Percentiles rank a stretch among this genome's conserved stretches.
These are phyloP conservation scores for Castanea sativa DNA, from an alignment of 306 rosid species.

Conservation along the genomic window DNA sequence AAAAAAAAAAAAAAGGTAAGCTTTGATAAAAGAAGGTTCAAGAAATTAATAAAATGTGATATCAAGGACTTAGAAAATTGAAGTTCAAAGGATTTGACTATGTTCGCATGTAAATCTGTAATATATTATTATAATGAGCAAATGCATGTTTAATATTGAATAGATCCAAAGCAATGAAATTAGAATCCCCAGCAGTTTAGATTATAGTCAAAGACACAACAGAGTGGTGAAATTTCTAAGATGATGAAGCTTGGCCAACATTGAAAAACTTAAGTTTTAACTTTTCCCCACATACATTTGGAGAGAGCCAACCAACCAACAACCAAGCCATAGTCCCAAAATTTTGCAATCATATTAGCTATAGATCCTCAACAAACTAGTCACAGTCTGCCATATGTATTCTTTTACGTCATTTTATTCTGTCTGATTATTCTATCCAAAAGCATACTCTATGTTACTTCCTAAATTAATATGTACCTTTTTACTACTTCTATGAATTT, in stretches of 20 bases:
- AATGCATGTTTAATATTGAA: background rate
- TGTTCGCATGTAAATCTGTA: background rate
- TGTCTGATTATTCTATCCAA: no score
- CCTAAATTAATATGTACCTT: no score
- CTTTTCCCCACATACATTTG: background rate
- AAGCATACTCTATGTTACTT: no score
- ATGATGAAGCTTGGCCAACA: background rate
- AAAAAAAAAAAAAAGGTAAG: background rate
- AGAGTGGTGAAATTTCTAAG: background rate
- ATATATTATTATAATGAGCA: background rate
- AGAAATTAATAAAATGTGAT: constrained; percentile 9
- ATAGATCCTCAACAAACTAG: no score
- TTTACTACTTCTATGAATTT: no score
- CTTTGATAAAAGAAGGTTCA: constrained; percentile 15
- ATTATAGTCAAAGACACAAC: background rate
- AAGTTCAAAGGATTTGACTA: constrained; percentile 16
- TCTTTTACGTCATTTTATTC: no score
- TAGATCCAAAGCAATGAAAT: background rate
- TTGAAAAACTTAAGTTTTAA: background rate
- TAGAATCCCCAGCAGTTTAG: constrained; percentile 3
- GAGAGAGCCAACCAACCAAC: no score
- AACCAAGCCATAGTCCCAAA: no score
- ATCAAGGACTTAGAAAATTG: background rate
- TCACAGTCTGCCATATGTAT: no score
- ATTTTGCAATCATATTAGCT: no score